These are phyloP conservation scores for Colletotrichum zoysiae DNA, from an alignment of 2,329 filamentous ascomycete genomes.

Conservation along the genomic window DNA sequence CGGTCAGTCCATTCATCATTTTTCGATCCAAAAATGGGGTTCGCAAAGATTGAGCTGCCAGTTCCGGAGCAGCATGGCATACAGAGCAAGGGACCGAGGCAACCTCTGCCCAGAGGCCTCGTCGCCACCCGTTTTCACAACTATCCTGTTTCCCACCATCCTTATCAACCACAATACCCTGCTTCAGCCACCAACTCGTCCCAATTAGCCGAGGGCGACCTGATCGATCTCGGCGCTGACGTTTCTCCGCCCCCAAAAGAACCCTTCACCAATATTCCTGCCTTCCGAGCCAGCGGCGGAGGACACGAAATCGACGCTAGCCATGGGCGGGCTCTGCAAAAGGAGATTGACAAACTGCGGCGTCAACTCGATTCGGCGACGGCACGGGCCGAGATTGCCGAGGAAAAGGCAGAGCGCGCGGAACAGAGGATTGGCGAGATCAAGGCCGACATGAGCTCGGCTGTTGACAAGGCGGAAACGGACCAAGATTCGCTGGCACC, in stretches of 20 bases:
- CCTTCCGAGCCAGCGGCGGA: neutral
- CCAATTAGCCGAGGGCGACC: slow-evolving; percentile 19
- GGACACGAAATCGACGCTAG: neutral
- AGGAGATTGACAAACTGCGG: slow-evolving; percentile 44
- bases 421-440: slow-evolving; percentile 45
- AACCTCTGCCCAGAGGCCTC: slow-evolving; percentile 38
- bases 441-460: slow-evolving; percentile 45
- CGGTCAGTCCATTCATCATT: slow-evolving; percentile 1
- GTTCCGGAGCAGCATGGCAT: slow-evolving; percentile 1
- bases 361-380: slow-evolving; percentile 13
- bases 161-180: neutral
- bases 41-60: slow-evolving; percentile 34
- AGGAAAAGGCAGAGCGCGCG: slow-evolving; percentile 48
- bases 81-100: slow-evolving; percentile 30
- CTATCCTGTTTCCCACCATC: neutral
- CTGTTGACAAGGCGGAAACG: slow-evolving; percentile 45
- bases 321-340: slow-evolving; percentile 35
- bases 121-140: slow-evolving; percentile 35
- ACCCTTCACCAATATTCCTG: neutral
- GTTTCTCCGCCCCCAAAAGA: slow-evolving; percentile 2
- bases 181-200: neutral
- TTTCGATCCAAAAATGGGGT: slow-evolving; percentile 27
- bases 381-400: slow-evolving; percentile 46
- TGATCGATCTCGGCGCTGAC: slow-evolving; percentile 31
- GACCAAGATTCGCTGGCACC: slow-evolving; percentile 45